A percentile compares a stretch with the other conserved stretches of the same genome.
phyloP scores from a whole-genome alignment of 345 rosid species.

The Microthlaspi erraticum region DNA sequence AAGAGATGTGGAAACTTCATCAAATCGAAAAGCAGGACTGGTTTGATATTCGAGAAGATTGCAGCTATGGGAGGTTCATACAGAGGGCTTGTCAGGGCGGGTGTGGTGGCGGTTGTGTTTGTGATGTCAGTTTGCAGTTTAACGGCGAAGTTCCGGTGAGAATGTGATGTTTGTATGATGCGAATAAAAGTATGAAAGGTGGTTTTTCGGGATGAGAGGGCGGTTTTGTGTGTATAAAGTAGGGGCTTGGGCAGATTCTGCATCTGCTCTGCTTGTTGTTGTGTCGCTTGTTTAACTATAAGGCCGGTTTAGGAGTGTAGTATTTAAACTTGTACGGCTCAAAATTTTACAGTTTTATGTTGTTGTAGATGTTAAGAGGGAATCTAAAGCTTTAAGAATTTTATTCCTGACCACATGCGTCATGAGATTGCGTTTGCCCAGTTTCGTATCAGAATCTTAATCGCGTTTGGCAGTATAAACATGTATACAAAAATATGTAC shows the following conservation, averaged over 20 bases:
- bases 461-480: too few species aligned
- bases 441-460: neutral
- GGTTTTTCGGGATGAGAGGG: neutral
- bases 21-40: constrained; percentile 29
- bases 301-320: constrained; percentile 26
- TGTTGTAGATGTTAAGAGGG: constrained; percentile 15
- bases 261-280: constrained; percentile 22
- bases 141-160: constrained; percentile 19
- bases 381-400: constrained; percentile 2
- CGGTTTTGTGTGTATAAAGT: constrained; percentile 18
- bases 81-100: constrained; percentile 44
- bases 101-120: constrained; percentile 46
- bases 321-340: constrained; percentile 14
- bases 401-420: constrained; percentile 12
- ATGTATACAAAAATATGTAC: neutral
- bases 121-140: constrained; percentile 42
- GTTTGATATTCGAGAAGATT: constrained; percentile 37
- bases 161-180: constrained; percentile 2
- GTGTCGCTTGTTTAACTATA: neutral
- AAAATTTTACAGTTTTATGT: constrained; percentile 12
- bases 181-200: constrained; percentile 14
- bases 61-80: constrained; percentile 37
- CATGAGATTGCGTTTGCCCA: neutral
- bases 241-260: constrained; percentile 11
- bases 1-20: constrained; percentile 13